Evolutionary conservation across 2,329 filamentous ascomycete genomes (phyloP).

Genomic region (Aspergillus ochraceus): DNA sequence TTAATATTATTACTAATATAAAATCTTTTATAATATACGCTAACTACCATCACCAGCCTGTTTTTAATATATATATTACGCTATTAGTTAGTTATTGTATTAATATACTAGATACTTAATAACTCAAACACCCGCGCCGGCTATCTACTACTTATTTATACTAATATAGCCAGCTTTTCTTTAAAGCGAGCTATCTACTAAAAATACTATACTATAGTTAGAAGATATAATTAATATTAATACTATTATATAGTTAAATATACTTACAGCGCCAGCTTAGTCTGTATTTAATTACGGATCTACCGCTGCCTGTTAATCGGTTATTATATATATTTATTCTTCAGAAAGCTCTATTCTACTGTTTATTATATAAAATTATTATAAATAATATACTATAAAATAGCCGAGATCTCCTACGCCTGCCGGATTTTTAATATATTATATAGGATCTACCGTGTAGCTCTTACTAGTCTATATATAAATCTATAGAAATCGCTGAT

Average conservation of each 20-base stretch:
- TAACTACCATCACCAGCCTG: too few relatives aligned
- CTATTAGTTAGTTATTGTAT: too few relatives aligned
- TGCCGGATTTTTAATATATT: neutral
- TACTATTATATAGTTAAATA: neutral
- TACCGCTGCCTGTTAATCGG: neutral
- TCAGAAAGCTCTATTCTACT: conserved; percentile 3
- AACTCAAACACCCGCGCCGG: too few relatives aligned
- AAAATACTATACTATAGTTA: neutral
- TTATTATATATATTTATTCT: neutral
- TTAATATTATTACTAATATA: too few relatives aligned
- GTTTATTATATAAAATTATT: neutral
- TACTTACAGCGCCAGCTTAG: neutral
- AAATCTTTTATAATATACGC: too few relatives aligned
- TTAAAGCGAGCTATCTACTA: too few relatives aligned
- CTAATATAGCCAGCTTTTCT: neutral
- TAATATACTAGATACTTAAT: too few relatives aligned
- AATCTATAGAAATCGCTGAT: conserved; percentile 6
- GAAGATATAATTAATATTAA: neutral
- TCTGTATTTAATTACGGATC: neutral
- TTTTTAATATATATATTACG: too few relatives aligned
- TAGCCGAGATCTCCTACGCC: too few relatives aligned
- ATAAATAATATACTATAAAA: neutral
- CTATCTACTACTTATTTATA: neutral
- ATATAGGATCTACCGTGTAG: too few relatives aligned
- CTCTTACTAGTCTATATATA: neutral